Percentiles rank a stretch among this genome's conserved stretches.
phyloP scores from a whole-genome alignment of 2,329 filamentous ascomycete species.

The Rhynchosporium agropyri region DNA sequence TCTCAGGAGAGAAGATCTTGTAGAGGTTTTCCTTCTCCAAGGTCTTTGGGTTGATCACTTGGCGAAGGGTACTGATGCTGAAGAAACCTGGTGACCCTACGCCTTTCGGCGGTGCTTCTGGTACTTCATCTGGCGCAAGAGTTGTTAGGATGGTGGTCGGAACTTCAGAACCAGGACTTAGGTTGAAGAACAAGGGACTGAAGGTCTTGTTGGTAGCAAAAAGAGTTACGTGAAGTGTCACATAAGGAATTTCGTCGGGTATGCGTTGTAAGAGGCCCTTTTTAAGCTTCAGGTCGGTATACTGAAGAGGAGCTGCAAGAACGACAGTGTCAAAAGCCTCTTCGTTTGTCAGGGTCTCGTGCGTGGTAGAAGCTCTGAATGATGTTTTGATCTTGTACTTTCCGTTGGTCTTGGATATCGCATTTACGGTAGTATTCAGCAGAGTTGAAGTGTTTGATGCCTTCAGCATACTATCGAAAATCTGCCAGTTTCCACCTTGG shows the following conservation, averaged over 20 bases:
- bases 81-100: constrained; percentile 80
- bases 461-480: constrained; percentile 82
- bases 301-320: constrained; percentile 83
- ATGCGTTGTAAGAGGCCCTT: constrained; percentile 66
- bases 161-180: constrained; percentile 57
- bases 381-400: constrained; percentile 51
- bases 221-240: constrained; percentile 83
- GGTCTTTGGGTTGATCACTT: constrained; percentile 62
- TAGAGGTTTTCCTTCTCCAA: constrained; percentile 59
- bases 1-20: constrained; percentile 65
- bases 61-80: constrained; percentile 75
- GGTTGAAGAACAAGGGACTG: constrained; percentile 72
- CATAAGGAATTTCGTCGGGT: constrained; percentile 84
- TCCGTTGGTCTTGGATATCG: constrained; percentile 55
- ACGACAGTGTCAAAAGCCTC: constrained; percentile 74
- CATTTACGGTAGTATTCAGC: constrained; percentile 69
- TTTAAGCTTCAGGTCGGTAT: constrained; percentile 66
- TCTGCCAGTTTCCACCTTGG: constrained; percentile 87
- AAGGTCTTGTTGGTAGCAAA: constrained; percentile 78
- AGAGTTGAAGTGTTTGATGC: constrained; percentile 61
- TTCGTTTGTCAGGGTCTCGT: constrained; percentile 24
- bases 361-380: constrained; percentile 19
- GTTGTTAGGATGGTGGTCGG: constrained; percentile 85
- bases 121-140: constrained; percentile 59
- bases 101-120: constrained; percentile 52